Conservation (phyloP, 2,329 filamentous ascomycete genomes). For the Pseudocercospora musae region DNA sequence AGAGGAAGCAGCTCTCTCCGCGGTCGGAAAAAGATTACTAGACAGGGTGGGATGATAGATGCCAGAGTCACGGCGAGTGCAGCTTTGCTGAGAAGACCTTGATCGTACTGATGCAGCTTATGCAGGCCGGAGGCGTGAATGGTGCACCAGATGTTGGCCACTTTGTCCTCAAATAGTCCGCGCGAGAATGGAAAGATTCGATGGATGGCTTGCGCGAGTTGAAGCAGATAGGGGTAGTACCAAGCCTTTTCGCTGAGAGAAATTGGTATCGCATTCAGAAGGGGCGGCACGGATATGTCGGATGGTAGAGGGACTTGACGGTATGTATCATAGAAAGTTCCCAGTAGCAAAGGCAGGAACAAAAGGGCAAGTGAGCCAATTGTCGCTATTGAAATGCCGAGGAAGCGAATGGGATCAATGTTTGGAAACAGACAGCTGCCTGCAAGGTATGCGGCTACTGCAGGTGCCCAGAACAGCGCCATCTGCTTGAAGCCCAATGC, state of each 20-base stretch:
- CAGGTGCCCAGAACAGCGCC: slow-evolving; percentile 94
- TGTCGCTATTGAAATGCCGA: slow-evolving; percentile 74
- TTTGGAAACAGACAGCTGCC: slow-evolving; percentile 79
- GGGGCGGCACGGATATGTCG: slow-evolving; percentile 44
- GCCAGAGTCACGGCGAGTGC: slow-evolving; percentile 72
- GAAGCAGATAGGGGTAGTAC: slow-evolving; percentile 73
- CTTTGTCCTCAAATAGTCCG: slow-evolving; percentile 98
- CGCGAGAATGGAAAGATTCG: slow-evolving; percentile 94
- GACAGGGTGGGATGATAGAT: slow-evolving; percentile 74
- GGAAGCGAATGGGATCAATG: slow-evolving; percentile 63
- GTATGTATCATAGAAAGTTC: slow-evolving; percentile 65
- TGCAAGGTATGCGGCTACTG: slow-evolving; percentile 85
- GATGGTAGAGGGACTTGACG: slow-evolving; percentile 61
- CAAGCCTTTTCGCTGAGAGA: slow-evolving; percentile 60
- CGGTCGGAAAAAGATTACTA: slow-evolving; percentile 75
- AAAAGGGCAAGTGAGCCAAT: slow-evolving; percentile 69
- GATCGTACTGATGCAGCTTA: slow-evolving; percentile 75
- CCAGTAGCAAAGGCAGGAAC: slow-evolving; percentile 70
- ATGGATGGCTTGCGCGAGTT: slow-evolving; percentile 78
- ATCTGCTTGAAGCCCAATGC: slow-evolving; percentile 99
- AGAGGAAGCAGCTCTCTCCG: slow-evolving; percentile 73
- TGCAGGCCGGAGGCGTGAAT: slow-evolving; percentile 71
- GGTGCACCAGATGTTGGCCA: slow-evolving; percentile 97
- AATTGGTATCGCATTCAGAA: slow-evolving; percentile 61
- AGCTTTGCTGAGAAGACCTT: slow-evolving; percentile 68